Base-by-base conservation (phyloP, 179 eudicot species). In the Carnegiea gigantea region DNA sequence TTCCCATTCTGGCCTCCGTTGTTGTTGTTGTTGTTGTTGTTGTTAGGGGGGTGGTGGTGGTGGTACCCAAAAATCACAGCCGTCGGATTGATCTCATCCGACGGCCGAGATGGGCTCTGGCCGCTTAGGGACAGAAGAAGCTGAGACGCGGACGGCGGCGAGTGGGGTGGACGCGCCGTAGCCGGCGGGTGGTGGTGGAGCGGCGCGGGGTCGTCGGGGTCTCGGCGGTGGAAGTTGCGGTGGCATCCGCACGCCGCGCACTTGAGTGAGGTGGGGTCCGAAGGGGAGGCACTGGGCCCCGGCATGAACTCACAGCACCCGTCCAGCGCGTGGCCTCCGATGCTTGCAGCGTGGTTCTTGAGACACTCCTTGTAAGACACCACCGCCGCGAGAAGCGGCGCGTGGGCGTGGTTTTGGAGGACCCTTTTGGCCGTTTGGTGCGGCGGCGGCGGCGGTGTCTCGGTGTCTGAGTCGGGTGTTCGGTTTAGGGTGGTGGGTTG, bases 181-280 rank as follows among this genome's bases (percentile, higher is more conserved):
- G 85, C 81, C 11, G 73, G 43, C 1, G 87, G 73, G 70, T 77
- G 88, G 57, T 84, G 90, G 82, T 85, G 86, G 64, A 86, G 81
- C 0, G 88, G 90, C 0, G 81, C 33, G 0, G 88, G 90, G 78
- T 86, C 88, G 33, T 86, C 90, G 0, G 90, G 88, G 81, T 86
- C 90, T 0, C 90, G 88, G 51, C 90, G 90, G 84, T 88, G 90
- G 81, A 88, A 88, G 79, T 86, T 88, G 12, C 90, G 88, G 84
- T 88, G 90, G 21, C 90, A 88, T 0, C 90, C 88, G 62, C 90
- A 88, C 9, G 90, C 90, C n/a, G 88, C 90, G 75, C 90, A 88
- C 26, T 73, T 87, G 12, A 87, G 83, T 4, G 89, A 84, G 3
- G 81, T 77, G 77, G 86, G 88, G 83, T 75, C 82, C 0, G 54